phyloP scores from a whole-genome alignment of 2,329 filamentous ascomycete species.

The Didymella keratinophila region DNA sequence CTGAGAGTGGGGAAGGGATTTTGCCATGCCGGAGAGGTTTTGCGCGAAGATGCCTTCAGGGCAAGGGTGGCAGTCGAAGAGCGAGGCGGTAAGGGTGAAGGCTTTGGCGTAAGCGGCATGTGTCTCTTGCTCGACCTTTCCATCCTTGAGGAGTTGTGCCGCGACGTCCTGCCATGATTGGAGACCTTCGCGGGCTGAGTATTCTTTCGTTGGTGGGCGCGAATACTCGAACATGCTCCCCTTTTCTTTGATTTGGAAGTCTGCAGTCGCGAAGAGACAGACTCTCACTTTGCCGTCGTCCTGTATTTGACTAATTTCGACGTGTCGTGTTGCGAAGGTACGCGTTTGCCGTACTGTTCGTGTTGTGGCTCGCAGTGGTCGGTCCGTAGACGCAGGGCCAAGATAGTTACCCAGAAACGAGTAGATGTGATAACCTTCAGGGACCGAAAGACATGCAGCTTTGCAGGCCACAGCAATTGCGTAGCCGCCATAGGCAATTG shows the following conservation, averaged over 20 bases:
- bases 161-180: constrained; percentile 10
- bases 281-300: constrained; percentile 49
- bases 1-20: constrained; percentile 43
- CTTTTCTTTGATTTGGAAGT: constrained; percentile 57
- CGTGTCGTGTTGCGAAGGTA: constrained; percentile 58
- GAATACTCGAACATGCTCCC: constrained; percentile 51
- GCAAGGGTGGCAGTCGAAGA: constrained; percentile 51
- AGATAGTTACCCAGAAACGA: constrained; percentile 58
- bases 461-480: constrained; percentile 53
- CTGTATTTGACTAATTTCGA: constrained; percentile 55
- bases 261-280: constrained; percentile 56
- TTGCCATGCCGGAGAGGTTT: constrained; percentile 54
- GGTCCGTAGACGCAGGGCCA: constrained; percentile 55
- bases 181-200: constrained; percentile 32
- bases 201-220: constrained; percentile 44
- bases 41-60: constrained; percentile 55
- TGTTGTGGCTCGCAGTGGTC: constrained; percentile 51
- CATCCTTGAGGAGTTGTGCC: constrained; percentile 14
- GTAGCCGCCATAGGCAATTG: constrained; percentile 58
- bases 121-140: constrained; percentile 27
- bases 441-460: constrained; percentile 53
- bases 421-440: constrained; percentile 53
- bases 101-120: constrained; percentile 30
- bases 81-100: constrained; percentile 41
- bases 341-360: constrained; percentile 54